phyloP scores from a whole-genome alignment of 352 stramenopile genomes.

The Peronosclerospora sorghi region DNA sequence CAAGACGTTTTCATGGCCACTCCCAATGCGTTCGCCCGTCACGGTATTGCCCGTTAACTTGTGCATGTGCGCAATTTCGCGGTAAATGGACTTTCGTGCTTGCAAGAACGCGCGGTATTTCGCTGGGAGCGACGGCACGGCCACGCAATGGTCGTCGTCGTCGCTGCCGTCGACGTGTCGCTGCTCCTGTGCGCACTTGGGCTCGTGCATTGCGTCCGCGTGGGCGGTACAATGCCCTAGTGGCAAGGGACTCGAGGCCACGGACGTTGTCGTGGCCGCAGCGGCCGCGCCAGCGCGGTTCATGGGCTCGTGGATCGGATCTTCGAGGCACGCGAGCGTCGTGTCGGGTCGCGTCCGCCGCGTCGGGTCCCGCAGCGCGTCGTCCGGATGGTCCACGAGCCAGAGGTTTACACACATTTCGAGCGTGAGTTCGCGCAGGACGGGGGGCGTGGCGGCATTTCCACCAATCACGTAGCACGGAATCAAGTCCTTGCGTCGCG shows the following conservation, averaged over 20 bases:
- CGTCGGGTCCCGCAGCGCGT: constrained; percentile 21
- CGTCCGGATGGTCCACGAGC: constrained; percentile 56
- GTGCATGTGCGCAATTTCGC: constrained; percentile 94
- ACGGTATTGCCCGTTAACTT: constrained; percentile 78
- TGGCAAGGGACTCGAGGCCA: not conserved
- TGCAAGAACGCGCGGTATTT: constrained; percentile 91
- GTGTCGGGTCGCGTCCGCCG: too few relatives aligned
- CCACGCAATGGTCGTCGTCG: constrained; percentile 5
- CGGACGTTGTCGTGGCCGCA: not conserved
- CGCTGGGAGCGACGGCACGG: constrained; percentile 83
- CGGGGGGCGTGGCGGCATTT: not conserved
- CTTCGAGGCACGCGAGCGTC: constrained; percentile 28
- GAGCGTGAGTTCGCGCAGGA: constrained; percentile 61
- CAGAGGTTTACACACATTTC: constrained; percentile 83
- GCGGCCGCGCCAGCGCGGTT: constrained; percentile 1
- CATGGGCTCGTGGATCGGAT: constrained; percentile 25
- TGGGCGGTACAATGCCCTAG: too few relatives aligned
- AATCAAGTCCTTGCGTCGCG: constrained; percentile 46
- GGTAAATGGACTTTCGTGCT: constrained; percentile 87
- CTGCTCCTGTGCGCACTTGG: too few relatives aligned
- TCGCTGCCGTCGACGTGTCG: not conserved
- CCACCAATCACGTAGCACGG: constrained; percentile 51
- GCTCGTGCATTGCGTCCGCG: too few relatives aligned
- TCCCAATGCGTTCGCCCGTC: constrained; percentile 49
- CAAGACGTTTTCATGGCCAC: constrained; percentile 91